Percentiles rank a stretch among this genome's conserved stretches.
Conservation (phyloP, 2,329 filamentous ascomycete species). For the Trichoderma sp. region DNA sequence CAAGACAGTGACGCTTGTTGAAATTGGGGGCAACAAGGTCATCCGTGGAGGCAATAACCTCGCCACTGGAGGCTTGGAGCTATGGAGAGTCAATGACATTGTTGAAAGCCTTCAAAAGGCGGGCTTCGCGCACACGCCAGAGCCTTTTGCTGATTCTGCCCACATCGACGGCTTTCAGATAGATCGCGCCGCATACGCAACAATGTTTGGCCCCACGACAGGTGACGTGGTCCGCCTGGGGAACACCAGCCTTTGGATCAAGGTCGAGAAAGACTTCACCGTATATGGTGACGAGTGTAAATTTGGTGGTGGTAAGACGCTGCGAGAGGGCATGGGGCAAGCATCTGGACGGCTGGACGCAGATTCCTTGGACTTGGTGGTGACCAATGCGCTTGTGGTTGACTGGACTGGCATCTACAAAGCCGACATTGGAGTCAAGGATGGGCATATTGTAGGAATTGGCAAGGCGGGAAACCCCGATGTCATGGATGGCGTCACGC, state of each 20-base stretch:
- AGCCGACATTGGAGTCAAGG: conserved; percentile 91
- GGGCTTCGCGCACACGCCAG: conserved; percentile 76
- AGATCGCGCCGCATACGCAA: conserved; percentile 75
- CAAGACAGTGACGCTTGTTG: conserved; percentile 85
- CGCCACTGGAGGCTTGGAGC: conserved; percentile 71
- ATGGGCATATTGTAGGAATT: conserved; percentile 82
- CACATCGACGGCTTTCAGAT: conserved; percentile 67
- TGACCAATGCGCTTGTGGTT: conserved; percentile 86
- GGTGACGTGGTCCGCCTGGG: conserved; percentile 84
- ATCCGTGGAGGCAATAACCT: conserved; percentile 84
- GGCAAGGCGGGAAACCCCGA: conserved; percentile 98
- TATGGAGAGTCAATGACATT: conserved; percentile 64
- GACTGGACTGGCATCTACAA: conserved; percentile 95
- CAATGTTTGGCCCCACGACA: conserved; percentile 91
- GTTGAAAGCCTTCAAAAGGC: conserved; percentile 65
- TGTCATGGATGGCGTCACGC: conserved; percentile 84
- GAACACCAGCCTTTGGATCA: conserved; percentile 84
- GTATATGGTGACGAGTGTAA: conserved; percentile 90
- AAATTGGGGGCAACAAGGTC: conserved; percentile 77
- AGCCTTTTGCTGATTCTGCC: conserved; percentile 58
- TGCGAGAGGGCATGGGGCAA: conserved; percentile 95
- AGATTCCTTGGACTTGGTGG: conserved; percentile 78
- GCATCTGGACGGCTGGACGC: conserved; percentile 73
- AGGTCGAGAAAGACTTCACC: conserved; percentile 83
- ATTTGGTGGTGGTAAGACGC: conserved; percentile 91